Evolutionary conservation across 2,329 filamentous ascomycete species (phyloP), one percentile per base, ranked within the genome.

Genomic region (Byssoonygena ceratinophila): DNA sequence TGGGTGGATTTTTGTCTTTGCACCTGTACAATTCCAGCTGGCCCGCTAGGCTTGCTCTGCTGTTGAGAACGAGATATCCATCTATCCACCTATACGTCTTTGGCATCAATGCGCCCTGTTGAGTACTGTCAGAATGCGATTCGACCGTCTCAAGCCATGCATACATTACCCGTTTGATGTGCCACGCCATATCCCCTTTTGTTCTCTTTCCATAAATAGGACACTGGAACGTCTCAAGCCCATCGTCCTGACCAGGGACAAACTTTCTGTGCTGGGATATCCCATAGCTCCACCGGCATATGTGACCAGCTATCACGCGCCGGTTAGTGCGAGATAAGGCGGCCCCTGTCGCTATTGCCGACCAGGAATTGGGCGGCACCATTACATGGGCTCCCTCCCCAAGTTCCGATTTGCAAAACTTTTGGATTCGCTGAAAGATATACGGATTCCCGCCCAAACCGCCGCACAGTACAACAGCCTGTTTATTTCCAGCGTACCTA

Each of bases 281-380:
- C 0, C 58, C 57, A 29, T 57, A 57, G 25, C 46, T 50, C 43
- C 52, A 46, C 9, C 56, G 37, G 7, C 53, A 45, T 45, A 40
- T 43, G 16, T 50, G 55, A 20, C 20, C 32, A 3, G 46, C 18
- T 3, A 60, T 50, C 14, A 34, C 23, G 1, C 29, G 31, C 14
- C 27, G 29, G 4, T 34, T 18, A 4, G 50, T 37, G 0, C 41
- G 54, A 4, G 49, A 32, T 3, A 61, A n/a, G 4, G 37, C 58
- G 2, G 57, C 59, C 23, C 58, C 59, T 12, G 39, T 49, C 3
- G 53, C 55, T 20, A 61, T 55, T 4, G 59, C 58, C 1, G 53
- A 46, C 56, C 57, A 60, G 5, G 58, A 32, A 3, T 54, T 40
- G 1, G 23, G 4, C n/a, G 57, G 58, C 3, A 46, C 50, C 4